Percentiles rank a stretch among this genome's conserved stretches.
Conservation (phyloP, 108 stramenopile species). For the Cyclotella cryptica region DNA sequence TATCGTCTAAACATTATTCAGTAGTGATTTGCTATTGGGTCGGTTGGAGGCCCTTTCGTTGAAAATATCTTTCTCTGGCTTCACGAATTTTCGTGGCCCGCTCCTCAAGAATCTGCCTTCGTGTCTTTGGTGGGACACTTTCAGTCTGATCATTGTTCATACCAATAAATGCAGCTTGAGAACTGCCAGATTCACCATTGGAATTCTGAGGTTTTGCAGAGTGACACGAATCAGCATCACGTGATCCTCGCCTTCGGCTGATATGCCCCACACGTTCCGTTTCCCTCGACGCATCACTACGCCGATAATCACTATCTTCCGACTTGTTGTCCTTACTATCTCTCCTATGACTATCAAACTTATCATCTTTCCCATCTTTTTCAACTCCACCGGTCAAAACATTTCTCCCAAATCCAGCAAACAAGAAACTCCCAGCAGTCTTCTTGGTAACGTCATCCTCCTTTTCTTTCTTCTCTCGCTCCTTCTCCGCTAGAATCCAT, state of each 20-base stretch:
- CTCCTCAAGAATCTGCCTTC: conserved; percentile 40
- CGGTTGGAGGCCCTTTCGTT: conserved; percentile 18
- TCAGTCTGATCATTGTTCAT: neutral
- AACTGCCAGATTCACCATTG: neutral
- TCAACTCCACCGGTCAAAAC: conserved; percentile 46
- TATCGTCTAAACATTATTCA: neutral
- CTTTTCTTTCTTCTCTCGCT: conserved; percentile 56
- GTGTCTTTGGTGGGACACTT: neutral
- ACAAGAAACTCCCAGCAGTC: conserved; percentile 68
- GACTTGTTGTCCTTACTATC: neutral
- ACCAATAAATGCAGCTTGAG: neutral
- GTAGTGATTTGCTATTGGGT: neutral
- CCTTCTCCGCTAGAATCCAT: conserved; percentile 71
- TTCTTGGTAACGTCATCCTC: conserved; percentile 67
- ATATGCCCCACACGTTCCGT: conserved; percentile 8
- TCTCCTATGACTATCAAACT: conserved; percentile 8
- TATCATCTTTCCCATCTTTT: neutral
- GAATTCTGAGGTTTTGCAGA: neutral
- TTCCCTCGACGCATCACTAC: conserved; percentile 18
- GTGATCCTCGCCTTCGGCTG: neutral
- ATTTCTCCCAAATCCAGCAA: conserved; percentile 65
- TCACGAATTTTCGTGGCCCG: conserved; percentile 49
- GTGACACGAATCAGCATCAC: neutral
- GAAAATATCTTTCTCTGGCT: conserved; percentile 44
- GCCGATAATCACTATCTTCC: neutral